Percentiles rank a stretch among this genome's conserved stretches.
Evolutionary conservation across 805 yeast genomes (phyloP).

Genomic region (Kodamaea kaohsiungensis): DNA sequence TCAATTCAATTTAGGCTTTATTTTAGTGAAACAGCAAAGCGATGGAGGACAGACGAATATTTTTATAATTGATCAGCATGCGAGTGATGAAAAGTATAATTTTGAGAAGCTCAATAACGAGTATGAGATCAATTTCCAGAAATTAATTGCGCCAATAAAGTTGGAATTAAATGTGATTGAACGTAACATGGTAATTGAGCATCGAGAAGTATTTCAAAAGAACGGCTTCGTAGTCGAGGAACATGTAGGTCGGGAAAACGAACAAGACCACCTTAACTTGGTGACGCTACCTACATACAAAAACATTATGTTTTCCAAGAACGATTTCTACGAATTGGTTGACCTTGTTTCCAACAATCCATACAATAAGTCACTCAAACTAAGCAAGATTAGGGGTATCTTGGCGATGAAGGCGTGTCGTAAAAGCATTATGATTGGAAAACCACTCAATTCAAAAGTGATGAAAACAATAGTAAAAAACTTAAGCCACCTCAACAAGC

Average conservation of each 20-base stretch:
- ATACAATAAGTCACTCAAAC: constrained; percentile 41
- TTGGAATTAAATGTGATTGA: constrained; percentile 77
- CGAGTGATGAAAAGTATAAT: constrained; percentile 93
- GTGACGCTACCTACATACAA: constrained; percentile 67
- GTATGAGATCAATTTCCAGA: constrained; percentile 60
- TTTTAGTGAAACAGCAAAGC: constrained; percentile 49
- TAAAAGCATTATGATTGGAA: constrained; percentile 92
- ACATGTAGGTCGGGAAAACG: constrained; percentile 12
- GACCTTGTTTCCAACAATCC: constrained; percentile 58
- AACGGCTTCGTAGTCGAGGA: constrained; percentile 73
- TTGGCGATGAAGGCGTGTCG: constrained; percentile 96
- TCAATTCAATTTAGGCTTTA: constrained; percentile 94
- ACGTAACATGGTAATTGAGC: constrained; percentile 67
- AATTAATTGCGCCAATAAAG: constrained; percentile 57
- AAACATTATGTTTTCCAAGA: constrained; percentile 66
- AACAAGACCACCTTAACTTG: constrained; percentile 51
- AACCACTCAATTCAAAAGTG: constrained; percentile 51
- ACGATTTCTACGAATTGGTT: constrained; percentile 78
- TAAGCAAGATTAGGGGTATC: constrained; percentile 79
- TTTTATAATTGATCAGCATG: constrained; percentile 95
- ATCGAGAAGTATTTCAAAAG: constrained; percentile 53
- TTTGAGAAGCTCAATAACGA: constrained; percentile 68
- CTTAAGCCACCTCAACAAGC: constrained; percentile 74
- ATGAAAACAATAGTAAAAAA: constrained; percentile 73
- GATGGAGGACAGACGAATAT: constrained; percentile 4